These are phyloP conservation scores for Saturnispora dispora DNA, from an alignment of 805 yeast genomes.

Conservation along the genomic window DNA sequence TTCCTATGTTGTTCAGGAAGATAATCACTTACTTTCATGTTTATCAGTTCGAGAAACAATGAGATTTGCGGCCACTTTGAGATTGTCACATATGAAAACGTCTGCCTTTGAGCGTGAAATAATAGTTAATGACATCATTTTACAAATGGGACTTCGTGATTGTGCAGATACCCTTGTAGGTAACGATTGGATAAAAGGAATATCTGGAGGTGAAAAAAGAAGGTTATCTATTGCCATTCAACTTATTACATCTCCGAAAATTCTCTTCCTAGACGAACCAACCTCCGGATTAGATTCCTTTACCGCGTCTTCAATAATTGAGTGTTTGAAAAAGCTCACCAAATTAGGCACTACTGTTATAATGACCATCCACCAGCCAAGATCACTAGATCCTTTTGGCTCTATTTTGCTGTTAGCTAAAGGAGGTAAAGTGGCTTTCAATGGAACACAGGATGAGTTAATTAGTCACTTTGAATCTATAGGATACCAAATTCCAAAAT, in stretches of 20 bases:
- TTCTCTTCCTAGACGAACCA: slow-evolving; percentile 76
- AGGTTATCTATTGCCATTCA: slow-evolving; percentile 78
- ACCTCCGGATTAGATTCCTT: slow-evolving; percentile 82
- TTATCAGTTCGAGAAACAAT: slow-evolving; percentile 75
- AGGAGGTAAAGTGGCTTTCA: slow-evolving; percentile 63
- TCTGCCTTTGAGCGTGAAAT: slow-evolving; percentile 33
- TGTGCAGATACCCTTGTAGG: slow-evolving; percentile 70
- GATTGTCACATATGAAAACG: slow-evolving; percentile 40
- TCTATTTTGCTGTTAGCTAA: slow-evolving; percentile 63
- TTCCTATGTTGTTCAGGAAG: slow-evolving; percentile 79
- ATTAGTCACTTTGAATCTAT: slow-evolving; percentile 36
- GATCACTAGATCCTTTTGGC: slow-evolving; percentile 58
- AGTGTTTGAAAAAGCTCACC: slow-evolving; percentile 49
- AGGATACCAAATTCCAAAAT: slow-evolving; percentile 50
- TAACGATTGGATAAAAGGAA: slow-evolving; percentile 49
- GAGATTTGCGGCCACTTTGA: slow-evolving; percentile 56
- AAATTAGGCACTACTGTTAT: slow-evolving; percentile 54
- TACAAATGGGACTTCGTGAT: slow-evolving; percentile 59
- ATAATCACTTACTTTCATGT: slow-evolving; percentile 57
- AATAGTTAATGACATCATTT: slow-evolving; percentile 48
- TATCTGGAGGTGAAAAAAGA: slow-evolving; percentile 75
- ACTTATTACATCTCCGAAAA: slow-evolving; percentile 59
- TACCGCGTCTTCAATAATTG: slow-evolving; percentile 60
- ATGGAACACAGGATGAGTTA: slow-evolving; percentile 45
- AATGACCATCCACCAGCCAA: slow-evolving; percentile 78